Evolutionary conservation across 371 early-diverging fungal genomes (phyloP), one percentile per base, ranked within the genome.

Genomic region (Sporodiniella umbellata): DNA sequence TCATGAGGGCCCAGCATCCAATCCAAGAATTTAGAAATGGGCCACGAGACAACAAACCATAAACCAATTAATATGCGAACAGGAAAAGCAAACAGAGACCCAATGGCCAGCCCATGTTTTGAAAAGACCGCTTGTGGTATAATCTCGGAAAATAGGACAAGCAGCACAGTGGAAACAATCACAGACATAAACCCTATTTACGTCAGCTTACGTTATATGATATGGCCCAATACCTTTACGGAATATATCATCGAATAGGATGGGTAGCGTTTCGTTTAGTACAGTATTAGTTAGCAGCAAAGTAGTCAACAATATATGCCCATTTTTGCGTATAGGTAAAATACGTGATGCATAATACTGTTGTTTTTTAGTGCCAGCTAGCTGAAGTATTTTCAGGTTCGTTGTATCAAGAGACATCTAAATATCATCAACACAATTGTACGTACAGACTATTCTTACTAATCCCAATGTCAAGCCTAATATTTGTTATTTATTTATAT

Each of bases 141-240:
- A 51, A 93, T 88, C 70, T 93, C 94, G 39, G 92, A 89, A 67
- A 92, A 93, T 15, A 92, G 54, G 4, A 93, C 86, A 35, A 93
- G 78, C 1, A 91, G 57, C 1, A 70, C 83, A 0, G 91, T 90
- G 1, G 92, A 92, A 1, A 78, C 75, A 19, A 93, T 64, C 23
- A 93, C 82, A 5, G 94, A 92, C 19, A 75, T 61, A 40, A 81
- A 76, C 1, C 91, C 90, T 73, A 44, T 11, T 33, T 3, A 26
- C 23, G 25, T 35, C 12, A 31, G 31, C 0, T 10, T 0, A 31
- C 1, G 1, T 0, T 1, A 8, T 8, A 31, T 31, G 31, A 31
- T 12, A 0, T 8, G 7, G 31, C 12, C 31, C 85, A 90, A 50
- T 84, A 66, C 75, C 76, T 56, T 75, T 81, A 14, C 80, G 72